Percentiles rank a stretch among this genome's conserved stretches.
Evolutionary conservation across 768 basidiomycete genomes (phyloP).

Genomic region (Pleurotus pulmonarius): DNA sequence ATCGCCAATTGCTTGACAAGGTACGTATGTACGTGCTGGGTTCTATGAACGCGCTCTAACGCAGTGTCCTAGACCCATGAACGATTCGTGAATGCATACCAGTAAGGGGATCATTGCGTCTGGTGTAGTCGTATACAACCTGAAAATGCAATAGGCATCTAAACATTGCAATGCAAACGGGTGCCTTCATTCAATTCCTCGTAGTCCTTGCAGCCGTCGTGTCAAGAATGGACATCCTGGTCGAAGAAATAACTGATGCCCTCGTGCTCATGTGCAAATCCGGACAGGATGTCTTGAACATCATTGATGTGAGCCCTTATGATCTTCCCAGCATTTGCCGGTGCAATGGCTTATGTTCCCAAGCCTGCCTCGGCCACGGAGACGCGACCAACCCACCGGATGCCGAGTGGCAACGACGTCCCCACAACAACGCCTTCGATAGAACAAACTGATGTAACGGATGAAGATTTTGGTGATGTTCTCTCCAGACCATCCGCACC

Average conservation of each 20-base stretch:
- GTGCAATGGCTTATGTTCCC: too few species aligned
- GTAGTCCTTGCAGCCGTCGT: slow-evolving; percentile 58
- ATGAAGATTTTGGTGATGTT: slow-evolving; percentile 3
- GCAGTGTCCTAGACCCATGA: slow-evolving; percentile 35
- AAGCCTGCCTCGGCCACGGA: too few species aligned
- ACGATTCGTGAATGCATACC: slow-evolving; percentile 47
- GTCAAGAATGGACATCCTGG: slow-evolving; percentile 50
- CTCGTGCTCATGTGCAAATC: slow-evolving; percentile 18
- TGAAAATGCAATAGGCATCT: slow-evolving; percentile 43
- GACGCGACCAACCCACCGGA: too few species aligned
- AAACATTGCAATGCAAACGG: slow-evolving; percentile 60
- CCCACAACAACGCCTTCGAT: too few species aligned
- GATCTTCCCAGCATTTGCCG: too few species aligned
- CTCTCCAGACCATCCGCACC: not conserved
- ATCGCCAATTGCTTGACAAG: slow-evolving; percentile 40
- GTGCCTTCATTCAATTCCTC: slow-evolving; percentile 69
- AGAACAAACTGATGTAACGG: not conserved
- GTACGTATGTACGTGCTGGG: slow-evolving; percentile 21
- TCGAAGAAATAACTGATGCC: slow-evolving; percentile 38
- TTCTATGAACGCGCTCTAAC: not conserved
- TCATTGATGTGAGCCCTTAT: slow-evolving; percentile 6
- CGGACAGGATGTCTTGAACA: not conserved
- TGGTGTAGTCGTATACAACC: not conserved
- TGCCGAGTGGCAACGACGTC: too few species aligned
- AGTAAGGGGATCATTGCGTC: slow-evolving; percentile 31